These are phyloP conservation scores for Arbutus unedo DNA, from an alignment of 148 eudicot species.

Conservation along the genomic window DNA sequence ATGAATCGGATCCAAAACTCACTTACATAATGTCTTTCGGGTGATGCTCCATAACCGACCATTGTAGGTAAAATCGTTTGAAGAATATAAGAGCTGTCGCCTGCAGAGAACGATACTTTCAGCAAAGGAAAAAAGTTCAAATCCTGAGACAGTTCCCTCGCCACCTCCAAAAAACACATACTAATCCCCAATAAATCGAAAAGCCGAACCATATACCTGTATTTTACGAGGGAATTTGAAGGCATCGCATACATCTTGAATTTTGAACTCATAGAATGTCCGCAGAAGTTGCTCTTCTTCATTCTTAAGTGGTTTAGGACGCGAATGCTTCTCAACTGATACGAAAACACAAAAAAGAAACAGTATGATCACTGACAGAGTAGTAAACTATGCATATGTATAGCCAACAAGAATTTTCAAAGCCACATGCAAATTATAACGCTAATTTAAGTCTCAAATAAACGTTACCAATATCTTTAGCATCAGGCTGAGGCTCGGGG, in stretches of 20 bases:
- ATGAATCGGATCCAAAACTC: not conserved
- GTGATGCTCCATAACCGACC: conserved; percentile 99
- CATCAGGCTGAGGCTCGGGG: conserved; percentile 52
- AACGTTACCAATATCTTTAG: conserved; percentile 45
- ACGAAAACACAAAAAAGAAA: conserved; percentile 11
- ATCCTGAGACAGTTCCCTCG: not conserved
- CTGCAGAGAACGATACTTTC: conserved; percentile 38
- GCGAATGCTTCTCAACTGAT: conserved; percentile 75
- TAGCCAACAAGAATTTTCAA: not conserved
- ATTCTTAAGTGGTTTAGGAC: conserved; percentile 65
- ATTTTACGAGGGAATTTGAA: conserved; percentile 88
- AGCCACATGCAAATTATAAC: not conserved
- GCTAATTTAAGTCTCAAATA: not conserved
- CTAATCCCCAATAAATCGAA: not conserved
- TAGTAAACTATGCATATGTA: not conserved
- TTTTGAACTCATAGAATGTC: conserved; percentile 80
- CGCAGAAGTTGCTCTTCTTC: conserved; percentile 82
- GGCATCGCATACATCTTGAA: conserved; percentile 90
- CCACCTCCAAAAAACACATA: not conserved
- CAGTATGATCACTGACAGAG: conserved; percentile 11
- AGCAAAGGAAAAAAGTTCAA: conserved; percentile 10
- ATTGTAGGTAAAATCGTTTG: conserved; percentile 88
- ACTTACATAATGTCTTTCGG: conserved; percentile 92
- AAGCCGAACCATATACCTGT: conserved; percentile 48
- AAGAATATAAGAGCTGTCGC: conserved; percentile 92